Conservation (phyloP, 2,329 filamentous ascomycete species). For the Dothiorella sarmentorum region DNA sequence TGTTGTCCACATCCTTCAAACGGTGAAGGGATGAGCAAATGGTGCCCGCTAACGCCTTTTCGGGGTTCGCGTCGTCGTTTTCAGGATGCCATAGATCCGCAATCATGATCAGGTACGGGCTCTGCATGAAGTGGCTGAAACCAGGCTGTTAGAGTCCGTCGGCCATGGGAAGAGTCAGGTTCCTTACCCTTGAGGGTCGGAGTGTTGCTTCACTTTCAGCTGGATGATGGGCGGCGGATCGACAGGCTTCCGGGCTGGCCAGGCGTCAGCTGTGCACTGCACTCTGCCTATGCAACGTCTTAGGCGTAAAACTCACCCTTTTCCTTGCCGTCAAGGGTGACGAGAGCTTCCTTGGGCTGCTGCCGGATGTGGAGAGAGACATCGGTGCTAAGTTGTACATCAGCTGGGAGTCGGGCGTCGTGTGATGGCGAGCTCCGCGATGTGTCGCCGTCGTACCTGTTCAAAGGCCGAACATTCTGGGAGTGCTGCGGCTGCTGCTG, state of each 20-base stretch:
- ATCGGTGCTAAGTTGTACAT: conserved; percentile 27
- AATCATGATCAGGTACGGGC: conserved; percentile 62
- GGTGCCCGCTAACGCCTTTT: conserved; percentile 64
- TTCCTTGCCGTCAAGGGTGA: conserved; percentile 66
- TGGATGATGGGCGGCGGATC: conserved; percentile 85
- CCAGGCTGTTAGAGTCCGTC: conserved; percentile 21
- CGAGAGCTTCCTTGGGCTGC: conserved; percentile 63
- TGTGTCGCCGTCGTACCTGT: conserved; percentile 13
- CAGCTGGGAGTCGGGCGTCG: conserved; percentile 14
- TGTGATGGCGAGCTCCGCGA: conserved; percentile 14
- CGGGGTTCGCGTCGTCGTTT: conserved; percentile 41
- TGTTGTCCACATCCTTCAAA: conserved; percentile 73
- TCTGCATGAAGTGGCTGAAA: conserved; percentile 58
- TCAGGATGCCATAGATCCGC: conserved; percentile 48
- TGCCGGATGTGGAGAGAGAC: conserved; percentile 61
- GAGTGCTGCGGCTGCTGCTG: background rate
- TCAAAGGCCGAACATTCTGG: background rate
- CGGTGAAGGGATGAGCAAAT: conserved; percentile 78
- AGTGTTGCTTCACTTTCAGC: conserved; percentile 52
- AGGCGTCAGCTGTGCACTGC: background rate
- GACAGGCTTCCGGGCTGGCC: conserved; percentile 74
- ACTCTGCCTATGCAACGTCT: background rate
- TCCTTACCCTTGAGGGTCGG: conserved; percentile 59
- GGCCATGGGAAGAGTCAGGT: background rate
- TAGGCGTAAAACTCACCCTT: conserved; percentile 56